Evolutionary conservation across 2,329 filamentous ascomycete genomes (phyloP).

Genomic region (Taxawa tesnikishii): DNA sequence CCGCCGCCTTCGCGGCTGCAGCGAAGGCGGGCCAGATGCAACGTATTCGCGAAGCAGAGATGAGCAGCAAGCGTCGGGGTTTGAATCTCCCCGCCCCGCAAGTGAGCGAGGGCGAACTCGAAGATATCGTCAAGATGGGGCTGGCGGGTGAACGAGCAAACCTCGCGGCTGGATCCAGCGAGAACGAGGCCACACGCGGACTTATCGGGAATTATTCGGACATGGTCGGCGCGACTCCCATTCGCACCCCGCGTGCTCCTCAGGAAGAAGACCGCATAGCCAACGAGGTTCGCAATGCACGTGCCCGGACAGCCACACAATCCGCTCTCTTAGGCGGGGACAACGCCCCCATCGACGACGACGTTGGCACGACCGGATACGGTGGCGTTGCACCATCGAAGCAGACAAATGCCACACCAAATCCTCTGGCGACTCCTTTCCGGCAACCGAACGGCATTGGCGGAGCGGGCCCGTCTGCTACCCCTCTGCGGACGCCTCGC

Average conservation of each 20-base stretch:
- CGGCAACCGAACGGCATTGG: slow-evolving; percentile 39
- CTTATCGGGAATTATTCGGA: slow-evolving; percentile 78
- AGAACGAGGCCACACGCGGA: slow-evolving; percentile 74
- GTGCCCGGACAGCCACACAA: slow-evolving; percentile 82
- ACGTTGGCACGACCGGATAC: slow-evolving; percentile 72
- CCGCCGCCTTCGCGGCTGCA: slow-evolving; percentile 71
- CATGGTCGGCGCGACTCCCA: slow-evolving; percentile 70
- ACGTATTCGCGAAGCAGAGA: slow-evolving; percentile 88
- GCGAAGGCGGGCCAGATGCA: slow-evolving; percentile 90
- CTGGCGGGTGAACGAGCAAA: slow-evolving; percentile 83
- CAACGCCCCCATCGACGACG: slow-evolving; percentile 79
- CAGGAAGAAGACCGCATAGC: slow-evolving; percentile 91
- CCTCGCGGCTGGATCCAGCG: slow-evolving; percentile 59
- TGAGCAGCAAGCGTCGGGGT: slow-evolving; percentile 80
- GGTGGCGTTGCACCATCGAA: slow-evolving; percentile 71
- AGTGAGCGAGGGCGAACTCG: slow-evolving; percentile 82
- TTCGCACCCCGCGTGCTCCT: slow-evolving; percentile 81
- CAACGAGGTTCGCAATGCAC: slow-evolving; percentile 91
- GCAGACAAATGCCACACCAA: slow-evolving; percentile 79
- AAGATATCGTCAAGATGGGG: slow-evolving; percentile 98
- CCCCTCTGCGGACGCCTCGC: slow-evolving; percentile 75
- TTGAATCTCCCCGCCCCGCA: slow-evolving; percentile 82
- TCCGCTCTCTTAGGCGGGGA: slow-evolving; percentile 89
- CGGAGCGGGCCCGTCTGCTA: slow-evolving; percentile 60
- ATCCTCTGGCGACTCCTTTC: slow-evolving; percentile 86